Conservation (phyloP, 805 yeast genomes). For the Cyberlindnera mycetangii region DNA sequence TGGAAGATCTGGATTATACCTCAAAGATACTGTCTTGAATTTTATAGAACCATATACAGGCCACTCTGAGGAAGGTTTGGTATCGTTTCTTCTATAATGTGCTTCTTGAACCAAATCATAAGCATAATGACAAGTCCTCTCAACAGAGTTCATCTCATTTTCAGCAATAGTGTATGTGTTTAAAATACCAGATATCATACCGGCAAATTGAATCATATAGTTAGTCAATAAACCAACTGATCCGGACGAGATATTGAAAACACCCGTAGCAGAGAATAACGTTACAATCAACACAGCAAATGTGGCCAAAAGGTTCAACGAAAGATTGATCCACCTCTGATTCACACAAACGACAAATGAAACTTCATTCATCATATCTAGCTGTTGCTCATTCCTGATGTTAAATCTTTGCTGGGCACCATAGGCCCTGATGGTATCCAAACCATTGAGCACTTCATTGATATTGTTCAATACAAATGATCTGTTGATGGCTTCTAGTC, state of each 20-base stretch:
- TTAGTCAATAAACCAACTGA: constrained; percentile 66
- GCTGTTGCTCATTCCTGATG: constrained; percentile 39
- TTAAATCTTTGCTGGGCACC: constrained; percentile 42
- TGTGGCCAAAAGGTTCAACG: constrained; percentile 52
- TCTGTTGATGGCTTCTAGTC: constrained; percentile 69
- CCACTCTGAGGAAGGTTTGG: constrained; percentile 19
- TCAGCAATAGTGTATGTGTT: constrained; percentile 64
- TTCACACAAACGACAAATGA: constrained; percentile 55
- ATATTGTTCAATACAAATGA: constrained; percentile 68
- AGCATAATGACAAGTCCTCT: constrained; percentile 65
- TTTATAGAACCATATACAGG: constrained; percentile 31
- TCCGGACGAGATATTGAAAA: constrained; percentile 55
- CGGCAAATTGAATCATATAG: constrained; percentile 52
- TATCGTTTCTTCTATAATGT: constrained; percentile 42
- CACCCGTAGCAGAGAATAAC: constrained; percentile 55
- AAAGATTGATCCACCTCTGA: constrained; percentile 68
- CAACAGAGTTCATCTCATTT: constrained; percentile 75
- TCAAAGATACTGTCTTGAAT: constrained; percentile 47
- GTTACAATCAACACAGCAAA: constrained; percentile 49
- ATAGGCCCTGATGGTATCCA: constrained; percentile 60
- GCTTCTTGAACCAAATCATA: constrained; percentile 64
- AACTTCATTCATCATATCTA: constrained; percentile 64
- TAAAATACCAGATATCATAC: constrained; percentile 33
- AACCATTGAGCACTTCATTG: constrained; percentile 66
- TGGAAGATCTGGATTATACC: constrained; percentile 60